phyloP scores from a whole-genome alignment of 2,329 filamentous ascomycete genomes.

The Exophiala sp. region DNA sequence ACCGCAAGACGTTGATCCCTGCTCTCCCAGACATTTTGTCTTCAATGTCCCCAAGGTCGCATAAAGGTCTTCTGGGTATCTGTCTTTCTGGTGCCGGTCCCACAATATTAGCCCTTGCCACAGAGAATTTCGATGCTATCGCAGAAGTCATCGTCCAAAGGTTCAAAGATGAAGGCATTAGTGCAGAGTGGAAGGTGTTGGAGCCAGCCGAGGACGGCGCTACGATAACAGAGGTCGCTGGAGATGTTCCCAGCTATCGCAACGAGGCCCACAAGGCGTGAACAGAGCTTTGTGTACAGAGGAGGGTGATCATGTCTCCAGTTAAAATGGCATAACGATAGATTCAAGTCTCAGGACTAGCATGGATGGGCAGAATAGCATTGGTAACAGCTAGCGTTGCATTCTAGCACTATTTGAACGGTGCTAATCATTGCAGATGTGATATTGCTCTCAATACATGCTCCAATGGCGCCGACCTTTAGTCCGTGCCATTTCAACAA shows the following conservation, averaged over 20 bases:
- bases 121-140: constrained; percentile 82
- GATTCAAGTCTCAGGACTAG: not conserved
- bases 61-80: constrained; percentile 86
- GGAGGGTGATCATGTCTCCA: too few species aligned
- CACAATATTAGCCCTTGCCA: constrained; percentile 89
- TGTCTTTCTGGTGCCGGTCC: constrained; percentile 93
- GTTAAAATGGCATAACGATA: not conserved
- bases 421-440: constrained; percentile 25
- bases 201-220: constrained; percentile 72
- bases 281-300: too few species aligned
- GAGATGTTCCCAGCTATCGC: constrained; percentile 14
- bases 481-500: constrained; percentile 17
- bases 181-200: constrained; percentile 81
- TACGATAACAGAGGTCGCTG: constrained; percentile 32
- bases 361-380: not conserved
- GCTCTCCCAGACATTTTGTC: constrained; percentile 86
- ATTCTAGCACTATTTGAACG: constrained; percentile 24
- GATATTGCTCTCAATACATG: constrained; percentile 18
- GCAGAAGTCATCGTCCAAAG: constrained; percentile 71
- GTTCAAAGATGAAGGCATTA: constrained; percentile 63
- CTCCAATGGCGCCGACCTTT: constrained; percentile 18
- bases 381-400: constrained; percentile 18
- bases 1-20: constrained; percentile 86
- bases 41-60: constrained; percentile 81
- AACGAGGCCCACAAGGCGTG: not conserved